Evolutionary conservation across 1,284 basidiomycete genomes (phyloP), one percentile per base, ranked within the genome.

Genomic region (Trametes hirsuta): DNA sequence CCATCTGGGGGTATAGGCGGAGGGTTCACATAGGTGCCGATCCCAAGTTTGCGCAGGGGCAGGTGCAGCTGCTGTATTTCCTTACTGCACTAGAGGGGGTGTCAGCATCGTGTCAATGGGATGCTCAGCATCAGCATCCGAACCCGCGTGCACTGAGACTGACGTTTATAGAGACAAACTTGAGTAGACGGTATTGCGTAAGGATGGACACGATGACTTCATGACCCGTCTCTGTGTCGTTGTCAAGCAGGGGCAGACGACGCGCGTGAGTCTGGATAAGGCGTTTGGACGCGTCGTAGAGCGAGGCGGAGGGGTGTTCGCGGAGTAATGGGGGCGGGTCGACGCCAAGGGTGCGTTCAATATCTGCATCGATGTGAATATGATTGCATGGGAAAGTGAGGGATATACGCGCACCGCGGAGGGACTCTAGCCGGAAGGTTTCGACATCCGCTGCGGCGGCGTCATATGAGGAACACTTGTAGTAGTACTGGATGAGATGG

Each of bases 81-180:
- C 71, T 86, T 86, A 58, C 83, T 85, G 71, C 88, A 88, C 86
- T 90, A 63, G 6, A 46, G 22, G 52, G 56, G 18, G 40, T 2
- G 35, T 48, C 35, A 47, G 21, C n/a, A 35, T 30, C 58, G 53
- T 58, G 61, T 61, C 6, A 21, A 55, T n/a, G 39, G 12, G 11
- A 47, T 30, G 24, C 35, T 61, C 60, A 58, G 60, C 55, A 53
- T 49, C 30, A 47, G 58, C 47, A 45, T 47, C 39, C 59, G 55
- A 58, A 30, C 18, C 48, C 25, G 53, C 36, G 56, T 56, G n/a
- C 18, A 55, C 12, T 25, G 56, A 21, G n/a, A 79, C 86, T 65
- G 71, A 97, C 96, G 75, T 99, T 99, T 75, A 97, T 97, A 40
- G 97, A 90, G 63, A 99, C 97, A 72, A 98, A 99, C 75, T 99